Conservation (phyloP, 192 early-diverging fungal genomes). For the Lunasporangiospora selenospora region DNA sequence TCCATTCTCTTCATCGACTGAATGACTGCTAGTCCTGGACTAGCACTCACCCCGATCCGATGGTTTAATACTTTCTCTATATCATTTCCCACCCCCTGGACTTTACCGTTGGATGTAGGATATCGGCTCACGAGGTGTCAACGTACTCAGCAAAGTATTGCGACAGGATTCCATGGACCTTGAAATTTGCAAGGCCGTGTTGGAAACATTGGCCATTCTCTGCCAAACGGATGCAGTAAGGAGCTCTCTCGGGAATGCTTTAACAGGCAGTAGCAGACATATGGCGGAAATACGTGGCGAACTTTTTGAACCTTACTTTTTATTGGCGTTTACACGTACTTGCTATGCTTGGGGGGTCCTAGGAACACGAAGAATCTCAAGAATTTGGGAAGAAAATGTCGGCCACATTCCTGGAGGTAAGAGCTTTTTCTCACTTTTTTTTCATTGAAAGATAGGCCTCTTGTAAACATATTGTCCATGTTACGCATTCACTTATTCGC, state of each 20-base stretch:
- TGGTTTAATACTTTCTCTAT: not conserved
- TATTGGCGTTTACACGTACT: no score
- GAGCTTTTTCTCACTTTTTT: not conserved
- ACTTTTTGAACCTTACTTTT: constrained; percentile 49
- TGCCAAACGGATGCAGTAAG: constrained; percentile 59
- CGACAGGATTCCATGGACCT: constrained; percentile 85
- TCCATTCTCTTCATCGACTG: no score
- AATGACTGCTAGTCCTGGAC: no score
- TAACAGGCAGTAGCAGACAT: constrained; percentile 14
- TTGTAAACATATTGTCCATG: no score
- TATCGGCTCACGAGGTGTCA: constrained; percentile 82
- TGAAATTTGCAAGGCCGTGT: constrained; percentile 82
- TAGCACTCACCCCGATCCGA: no score
- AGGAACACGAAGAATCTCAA: constrained; percentile 29
- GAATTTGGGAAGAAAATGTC: constrained; percentile 33
- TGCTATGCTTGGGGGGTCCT: no score
- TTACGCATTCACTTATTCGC: no score
- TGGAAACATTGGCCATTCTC: constrained; percentile 89
- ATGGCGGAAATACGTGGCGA: constrained; percentile 44
- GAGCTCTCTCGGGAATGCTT: not conserved
- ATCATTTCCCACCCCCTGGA: not conserved
- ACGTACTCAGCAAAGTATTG: constrained; percentile 76
- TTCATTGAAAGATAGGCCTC: no score
- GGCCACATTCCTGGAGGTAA: constrained; percentile 20
- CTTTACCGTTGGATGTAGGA: constrained; percentile 58